phyloP scores from a whole-genome alignment of 345 rosid species.

The Pistacia integerrima region DNA sequence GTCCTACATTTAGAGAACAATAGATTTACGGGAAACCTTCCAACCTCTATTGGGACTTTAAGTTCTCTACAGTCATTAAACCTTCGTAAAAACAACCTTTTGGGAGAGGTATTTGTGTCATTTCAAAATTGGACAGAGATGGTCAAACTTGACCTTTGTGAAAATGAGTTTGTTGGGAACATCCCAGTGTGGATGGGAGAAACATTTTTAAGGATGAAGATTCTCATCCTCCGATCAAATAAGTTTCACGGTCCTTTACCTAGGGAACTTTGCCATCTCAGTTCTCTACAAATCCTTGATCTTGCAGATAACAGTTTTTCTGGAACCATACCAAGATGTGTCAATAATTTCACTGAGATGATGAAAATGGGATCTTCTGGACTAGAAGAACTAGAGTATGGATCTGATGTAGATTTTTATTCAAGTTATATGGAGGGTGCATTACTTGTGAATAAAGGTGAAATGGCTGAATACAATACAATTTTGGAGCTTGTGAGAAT shows the following conservation, averaged over 20 bases:
- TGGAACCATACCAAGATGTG: constrained; percentile 16
- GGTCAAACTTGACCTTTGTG: background rate
- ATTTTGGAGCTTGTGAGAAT: constrained; percentile 11
- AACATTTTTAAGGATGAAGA: background rate
- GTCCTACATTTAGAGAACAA: constrained; percentile 21
- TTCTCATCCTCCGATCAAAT: constrained; percentile 19
- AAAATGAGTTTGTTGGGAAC: constrained; percentile 15
- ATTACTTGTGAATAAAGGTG: constrained; percentile 17
- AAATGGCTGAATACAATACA: constrained; percentile 15
- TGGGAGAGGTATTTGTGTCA: background rate
- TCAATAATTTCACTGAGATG: background rate
- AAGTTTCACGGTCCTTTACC: constrained; percentile 25
- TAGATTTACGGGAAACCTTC: constrained; percentile 18
- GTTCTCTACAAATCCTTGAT: constrained; percentile 13
- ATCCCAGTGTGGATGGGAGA: constrained; percentile 16
- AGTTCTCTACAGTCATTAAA: constrained; percentile 18
- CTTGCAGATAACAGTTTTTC: constrained; percentile 17
- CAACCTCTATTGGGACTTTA: constrained; percentile 26
- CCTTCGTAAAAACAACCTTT: background rate
- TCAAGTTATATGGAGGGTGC: background rate
- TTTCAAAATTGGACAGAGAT: background rate
- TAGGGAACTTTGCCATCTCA: background rate
- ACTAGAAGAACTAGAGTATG: background rate
- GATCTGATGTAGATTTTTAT: no score
- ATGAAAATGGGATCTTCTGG: no score